Conservation (phyloP, 768 basidiomycete species). For the Collybia sp. region DNA sequence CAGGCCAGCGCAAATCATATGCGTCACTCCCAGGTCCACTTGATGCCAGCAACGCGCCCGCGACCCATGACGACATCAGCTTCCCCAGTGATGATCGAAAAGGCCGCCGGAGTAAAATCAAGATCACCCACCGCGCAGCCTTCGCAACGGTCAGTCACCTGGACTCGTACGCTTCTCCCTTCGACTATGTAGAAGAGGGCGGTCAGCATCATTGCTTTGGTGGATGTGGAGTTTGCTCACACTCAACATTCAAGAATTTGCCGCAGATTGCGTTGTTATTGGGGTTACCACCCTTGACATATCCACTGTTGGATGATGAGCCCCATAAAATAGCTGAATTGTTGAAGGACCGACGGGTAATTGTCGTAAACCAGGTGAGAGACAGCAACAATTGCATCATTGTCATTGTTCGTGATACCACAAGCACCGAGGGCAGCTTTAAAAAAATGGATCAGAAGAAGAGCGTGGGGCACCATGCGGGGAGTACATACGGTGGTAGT, state of each 20-base stretch:
- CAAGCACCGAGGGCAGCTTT: constrained; percentile 62
- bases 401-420: constrained; percentile 49
- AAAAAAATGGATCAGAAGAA: constrained; percentile 4
- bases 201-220: not conserved
- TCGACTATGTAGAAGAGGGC: constrained; percentile 32
- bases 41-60: constrained; percentile 48
- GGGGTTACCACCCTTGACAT: constrained; percentile 45
- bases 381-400: constrained; percentile 54
- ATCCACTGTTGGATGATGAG: not conserved
- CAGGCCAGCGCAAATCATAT: too few relatives aligned
- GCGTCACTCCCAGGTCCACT: constrained; percentile 42
- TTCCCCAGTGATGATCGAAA: constrained; percentile 28
- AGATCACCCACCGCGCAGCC: constrained; percentile 49
- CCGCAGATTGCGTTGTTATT: constrained; percentile 75
- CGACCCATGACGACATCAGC: constrained; percentile 23
- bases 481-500: constrained; percentile 36
- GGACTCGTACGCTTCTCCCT: constrained; percentile 43
- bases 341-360: constrained; percentile 45
- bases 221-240: constrained; percentile 30
- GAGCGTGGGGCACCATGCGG: not conserved
- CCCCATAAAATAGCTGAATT: not conserved
- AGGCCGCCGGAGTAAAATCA: constrained; percentile 62
- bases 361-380: constrained; percentile 50
- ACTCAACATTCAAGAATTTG: constrained; percentile 37
- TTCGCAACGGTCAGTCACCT: constrained; percentile 58